Base-by-base conservation (phyloP, 2,329 filamentous ascomycete genomes). In the Leptoxyphium fumago region DNA sequence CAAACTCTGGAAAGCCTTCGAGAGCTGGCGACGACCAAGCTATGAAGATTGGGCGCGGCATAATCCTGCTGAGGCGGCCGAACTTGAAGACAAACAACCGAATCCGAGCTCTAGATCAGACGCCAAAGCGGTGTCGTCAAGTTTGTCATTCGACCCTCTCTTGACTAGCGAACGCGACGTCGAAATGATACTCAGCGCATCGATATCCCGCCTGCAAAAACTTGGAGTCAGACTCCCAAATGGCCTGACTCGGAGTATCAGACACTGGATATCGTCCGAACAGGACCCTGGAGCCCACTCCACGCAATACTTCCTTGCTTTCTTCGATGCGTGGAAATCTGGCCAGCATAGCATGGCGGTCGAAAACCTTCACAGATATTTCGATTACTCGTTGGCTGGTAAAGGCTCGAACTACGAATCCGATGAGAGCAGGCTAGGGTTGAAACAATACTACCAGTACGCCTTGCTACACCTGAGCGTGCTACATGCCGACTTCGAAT, bases 401-500 rank as follows among this genome's bases (percentile, higher is more conserved):
- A 38, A 41, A 45, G 48, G 52, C 44, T 13, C 53, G 48, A 26
- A 50, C 55, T 48, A 46, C 45, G 15, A 13, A 36, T 13, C 15
- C 3, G 32, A 36, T 13, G 32, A 36, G 32, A 15, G 32, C 13
- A 36, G 32, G 15, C 36, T 46, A 26, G 46, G 48, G 13, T 84
- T 94, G 55, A 80, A 84, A 18, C 75, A 83, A 5, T 88, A 88
- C 55, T 96, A 98, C 57, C 91, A 96, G 59, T 94, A 95, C 59
- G 91, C 91, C 1, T 68, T 96, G 11, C 79, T 98, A 58, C 95
- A 95, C 57, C 74, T 95, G 46, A 89, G 88, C 2, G 85, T 95
- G 29, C 73, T 96, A 4, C 89, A 98, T 58, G 85, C 88, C 13
- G 91, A 96, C 61, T 96, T 96, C 67, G 88, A 88, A 40, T 94